Evolutionary conservation across 306 rosid species (phyloP), one percentile per base, ranked within the genome.

Genomic region (Elaeagnus macrophylla): DNA sequence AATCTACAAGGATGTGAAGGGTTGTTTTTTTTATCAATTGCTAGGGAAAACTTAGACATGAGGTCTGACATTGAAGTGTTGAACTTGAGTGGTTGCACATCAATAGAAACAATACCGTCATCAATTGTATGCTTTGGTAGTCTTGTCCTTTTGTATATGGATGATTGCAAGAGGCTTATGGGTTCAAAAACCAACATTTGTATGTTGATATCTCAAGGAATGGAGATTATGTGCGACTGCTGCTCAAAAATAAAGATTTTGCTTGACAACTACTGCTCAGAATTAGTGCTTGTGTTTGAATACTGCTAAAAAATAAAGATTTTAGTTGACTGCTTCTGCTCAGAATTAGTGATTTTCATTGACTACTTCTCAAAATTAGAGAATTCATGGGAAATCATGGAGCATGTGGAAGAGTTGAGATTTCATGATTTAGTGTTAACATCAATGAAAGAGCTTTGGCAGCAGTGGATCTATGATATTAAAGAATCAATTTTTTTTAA

Each of bases 341-440:
- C 32, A 25, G 32, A 25, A 25, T 25, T 25, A 25, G 32, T 25
- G 32, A 25, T 25, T 3, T 2, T 25, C 32, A 25, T 25, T 25
- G 32, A 25, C 32, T 25, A 25, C 32, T 25, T 3, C 56, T 3
- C 37, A 0, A 51, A 14, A 0, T 37, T 67, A 1, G 12, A 37
- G 5, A 37, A n/a, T 5, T 67, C 59, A 10, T 65, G 65, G 7
- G 42, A 67, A 15, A 52, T 52, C 42, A 35, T 49, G 3, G 60
- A 45, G 36, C 15, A 16, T 13, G 59, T 58, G 60, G 32, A 10
- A 9, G 0, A 11, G 0, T 5, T 65, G 8, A 36, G 43, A 1
- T 19, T 13, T 40, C 65, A 58, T 7, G 3, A n/a, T 10, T 59
- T 67, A 10, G 54, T 10, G 0, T 8, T 37, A 15, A 58, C 47